Base-by-base conservation (phyloP, 2,329 filamentous ascomycete genomes). In the Cladosporium sp. region DNA sequence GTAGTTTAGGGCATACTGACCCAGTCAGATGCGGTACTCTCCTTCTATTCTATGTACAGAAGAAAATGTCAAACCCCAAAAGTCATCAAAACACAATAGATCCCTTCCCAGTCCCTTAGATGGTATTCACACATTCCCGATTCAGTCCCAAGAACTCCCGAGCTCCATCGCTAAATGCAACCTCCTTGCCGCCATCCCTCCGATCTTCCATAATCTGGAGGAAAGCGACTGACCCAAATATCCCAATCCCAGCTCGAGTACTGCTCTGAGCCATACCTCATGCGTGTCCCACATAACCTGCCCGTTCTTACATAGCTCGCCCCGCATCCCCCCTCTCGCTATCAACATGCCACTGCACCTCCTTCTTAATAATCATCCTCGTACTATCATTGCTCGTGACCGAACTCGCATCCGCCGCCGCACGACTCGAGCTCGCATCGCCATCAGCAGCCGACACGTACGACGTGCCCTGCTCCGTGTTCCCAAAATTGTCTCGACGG, bases 361-460 rank as follows among this genome's bases (percentile, higher is more conserved):
- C 52, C 34, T 58, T 58, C 43, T 54, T 56, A 6, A 58, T 58
- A 34, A 58, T 58, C 56, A 58, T 57, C 54, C 42, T 54, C 53
- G 49, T 55, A 22, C 54, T 57, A 11, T 54, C 56, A 43, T 57
- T 48, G 13, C 56, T 58, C 32, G 38, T 50, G 9, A 57, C 43
- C 10, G 54, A 57, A 13, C 46, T 53, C 31, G 52, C 49, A 37
- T 54, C 52, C 18, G 32, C 37, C 9, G 16, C 40, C 11, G 9
- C 11, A 10, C 8, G 6, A 11, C 42, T 32, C 14, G 42, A 32
- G 16, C n/a, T 14, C 35, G 8, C 10, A 4, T 38, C 35, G 35
- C 35, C 16, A n/a, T n/a, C 16, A n/a, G 35, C n/a, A n/a, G 35
- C 16, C 11, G 35, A 14, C n/a, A 49, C 31, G 8, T 34, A 31